These are phyloP conservation scores for Pelargonium myrrhifolium DNA, from an alignment of 441 rosid species.

Conservation along the genomic window DNA sequence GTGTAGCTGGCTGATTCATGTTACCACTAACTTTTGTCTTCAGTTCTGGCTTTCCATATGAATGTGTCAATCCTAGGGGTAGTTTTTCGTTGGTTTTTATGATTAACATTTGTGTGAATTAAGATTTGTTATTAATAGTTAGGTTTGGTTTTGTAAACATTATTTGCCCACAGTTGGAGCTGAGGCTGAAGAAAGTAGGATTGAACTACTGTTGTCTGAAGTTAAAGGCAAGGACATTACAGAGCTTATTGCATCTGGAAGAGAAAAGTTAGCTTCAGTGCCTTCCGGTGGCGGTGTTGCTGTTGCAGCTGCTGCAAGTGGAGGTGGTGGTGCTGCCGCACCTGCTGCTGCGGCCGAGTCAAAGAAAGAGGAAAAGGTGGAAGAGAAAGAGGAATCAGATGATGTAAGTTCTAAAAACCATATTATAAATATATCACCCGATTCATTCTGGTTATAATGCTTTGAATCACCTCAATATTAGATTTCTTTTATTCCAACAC, in stretches of 20 bases:
- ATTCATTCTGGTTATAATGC: not conserved
- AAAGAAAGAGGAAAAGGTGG: constrained; percentile 75
- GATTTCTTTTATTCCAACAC: no score
- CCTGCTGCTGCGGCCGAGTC: constrained; percentile 50
- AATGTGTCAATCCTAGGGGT: no score
- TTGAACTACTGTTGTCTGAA: constrained; percentile 51
- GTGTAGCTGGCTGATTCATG: no score
- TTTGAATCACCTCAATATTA: no score
- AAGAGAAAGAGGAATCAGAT: constrained; percentile 76
- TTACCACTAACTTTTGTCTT: no score
- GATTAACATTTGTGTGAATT: not conserved
- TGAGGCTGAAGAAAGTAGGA: constrained; percentile 56
- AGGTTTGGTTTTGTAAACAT: not conserved
- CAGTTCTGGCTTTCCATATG: no score
- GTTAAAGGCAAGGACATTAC: constrained; percentile 64
- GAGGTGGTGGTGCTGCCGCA: constrained; percentile 22
- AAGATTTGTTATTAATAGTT: not conserved
- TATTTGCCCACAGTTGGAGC: constrained; percentile 48
- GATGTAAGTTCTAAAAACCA: constrained; percentile 37
- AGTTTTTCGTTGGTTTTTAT: not conserved
- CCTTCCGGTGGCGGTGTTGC: constrained; percentile 73
- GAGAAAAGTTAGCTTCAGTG: constrained; percentile 79
- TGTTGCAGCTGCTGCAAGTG: constrained; percentile 15
- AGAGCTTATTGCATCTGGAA: constrained; percentile 61
- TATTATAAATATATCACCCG: no score